Evolutionary conservation across 305 asterid genomes (phyloP), one percentile per base, ranked within the genome.

Genomic region (Solanum hybrid): DNA sequence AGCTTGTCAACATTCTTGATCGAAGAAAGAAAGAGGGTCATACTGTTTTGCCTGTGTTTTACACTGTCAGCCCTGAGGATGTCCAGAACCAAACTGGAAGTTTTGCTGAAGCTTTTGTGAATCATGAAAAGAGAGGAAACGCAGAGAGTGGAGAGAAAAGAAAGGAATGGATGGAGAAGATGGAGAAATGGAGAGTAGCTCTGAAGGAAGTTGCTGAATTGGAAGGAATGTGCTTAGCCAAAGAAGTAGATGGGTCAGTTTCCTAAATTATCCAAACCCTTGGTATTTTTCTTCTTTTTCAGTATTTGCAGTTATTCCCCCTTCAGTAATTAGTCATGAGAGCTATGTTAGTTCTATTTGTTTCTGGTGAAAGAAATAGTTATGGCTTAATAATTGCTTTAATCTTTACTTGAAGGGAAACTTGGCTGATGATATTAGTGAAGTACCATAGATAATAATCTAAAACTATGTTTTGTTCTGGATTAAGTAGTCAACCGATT

Each of bases 11-110:
- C 35, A 90, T 90, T 71, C 19, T 90, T 42, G 73, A 81, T 32
- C 32, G 84, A 8, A 89, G 84, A 75, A 87, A 80, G 90, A 87
- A 66, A 15, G 77, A 69, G 15, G 91, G 90, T 14, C 88, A 87
- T 87, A 79, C 60, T 22, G 82, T 90, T 87, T 35, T 90, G 2
- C 91, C 91, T 26, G 88, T 90, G 0, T 90, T 88, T 69, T 90
- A 90, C 27, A 32, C 87, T 78, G 89, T 90, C 0, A 80, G 80
- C 6, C 88, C 80, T 40, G 64, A 73, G 71, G 87, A 90, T n/a
- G 92, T 90, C 13, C 27, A 86, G 84, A 60, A 85, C 24, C 92
- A 90, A 15, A 84, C 78, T 22, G 92, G 92, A 60, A 42, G 87
- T 64, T 90, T 81, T 37, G 76, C 45, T 32, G 64, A 88, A 77